Percentiles rank a stretch among this genome's conserved stretches.
Evolutionary conservation across 2,329 filamentous ascomycete genomes (phyloP).

Genomic region (Pseudogymnoascus sp.): DNA sequence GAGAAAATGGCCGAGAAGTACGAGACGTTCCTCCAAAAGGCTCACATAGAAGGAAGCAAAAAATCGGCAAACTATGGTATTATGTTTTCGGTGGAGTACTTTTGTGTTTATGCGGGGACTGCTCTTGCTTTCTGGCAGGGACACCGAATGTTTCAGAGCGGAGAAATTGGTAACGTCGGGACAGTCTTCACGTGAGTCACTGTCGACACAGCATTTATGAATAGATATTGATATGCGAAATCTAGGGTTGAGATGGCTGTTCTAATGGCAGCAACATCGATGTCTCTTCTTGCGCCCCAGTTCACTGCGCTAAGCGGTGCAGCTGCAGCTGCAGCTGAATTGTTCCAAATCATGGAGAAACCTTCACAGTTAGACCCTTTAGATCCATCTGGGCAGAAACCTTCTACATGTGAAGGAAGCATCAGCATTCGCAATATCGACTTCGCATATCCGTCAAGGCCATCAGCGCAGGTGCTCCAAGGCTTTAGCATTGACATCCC

Average conservation of each 20-base stretch:
- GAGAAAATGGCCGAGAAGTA: conserved; percentile 36
- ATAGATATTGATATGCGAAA: not conserved
- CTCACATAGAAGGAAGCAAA: conserved; percentile 32
- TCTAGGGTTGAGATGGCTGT: conserved; percentile 39
- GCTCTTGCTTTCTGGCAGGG: conserved; percentile 45
- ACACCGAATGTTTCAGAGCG: conserved; percentile 36
- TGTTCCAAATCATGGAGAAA: conserved; percentile 42
- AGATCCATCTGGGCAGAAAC: conserved; percentile 28
- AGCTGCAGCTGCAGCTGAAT: conserved; percentile 36
- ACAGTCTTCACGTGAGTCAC: conserved; percentile 37
- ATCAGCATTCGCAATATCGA: conserved; percentile 29
- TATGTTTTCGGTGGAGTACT: conserved; percentile 39
- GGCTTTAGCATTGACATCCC: conserved; percentile 21
- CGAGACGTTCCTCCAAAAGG: conserved; percentile 34
- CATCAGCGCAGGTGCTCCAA: conserved; percentile 26
- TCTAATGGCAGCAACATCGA: conserved; percentile 36
- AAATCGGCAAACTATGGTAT: conserved; percentile 37
- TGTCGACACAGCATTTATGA: not conserved
- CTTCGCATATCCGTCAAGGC: conserved; percentile 31
- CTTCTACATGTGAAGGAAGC: conserved; percentile 21
- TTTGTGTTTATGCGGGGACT: conserved; percentile 40
- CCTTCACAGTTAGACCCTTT: conserved; percentile 36
- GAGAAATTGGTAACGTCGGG: conserved; percentile 38
- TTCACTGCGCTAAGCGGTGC: conserved; percentile 38
- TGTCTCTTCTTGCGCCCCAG: conserved; percentile 41